These are phyloP conservation scores for Penicillium sp. DNA, from an alignment of 2,329 filamentous ascomycete species.

Conservation along the genomic window DNA sequence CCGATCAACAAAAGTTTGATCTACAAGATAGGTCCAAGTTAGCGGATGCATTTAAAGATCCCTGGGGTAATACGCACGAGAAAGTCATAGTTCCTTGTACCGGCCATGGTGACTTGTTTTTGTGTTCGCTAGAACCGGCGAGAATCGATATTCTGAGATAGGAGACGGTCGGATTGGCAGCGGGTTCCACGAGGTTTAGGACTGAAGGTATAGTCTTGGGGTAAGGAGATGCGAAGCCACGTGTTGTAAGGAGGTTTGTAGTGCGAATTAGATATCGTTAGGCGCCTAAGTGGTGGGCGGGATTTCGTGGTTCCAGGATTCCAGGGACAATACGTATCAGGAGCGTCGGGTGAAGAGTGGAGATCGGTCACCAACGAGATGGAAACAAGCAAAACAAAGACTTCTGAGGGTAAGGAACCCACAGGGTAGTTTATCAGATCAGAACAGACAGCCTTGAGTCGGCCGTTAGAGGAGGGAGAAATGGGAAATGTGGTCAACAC, in stretches of 20 bases:
- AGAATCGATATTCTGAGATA: constrained; percentile 11
- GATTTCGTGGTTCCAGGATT: constrained; percentile 5
- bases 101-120: constrained; percentile 67
- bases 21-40: constrained; percentile 47
- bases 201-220: background rate
- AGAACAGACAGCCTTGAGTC: background rate
- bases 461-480: background rate
- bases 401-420: background rate
- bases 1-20: constrained; percentile 97
- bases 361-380: background rate
- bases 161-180: constrained; percentile 9
- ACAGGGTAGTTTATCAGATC: background rate
- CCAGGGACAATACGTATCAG: constrained; percentile 15
- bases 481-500: constrained; percentile 15
- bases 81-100: constrained; percentile 98
- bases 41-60: background rate
- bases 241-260: background rate
- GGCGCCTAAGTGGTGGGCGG: background rate
- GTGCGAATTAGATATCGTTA: background rate
- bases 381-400: background rate
- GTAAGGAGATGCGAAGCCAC: background rate
- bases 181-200: background rate
- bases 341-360: constrained; percentile 6
- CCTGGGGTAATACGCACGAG: constrained; percentile 60
- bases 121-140: constrained; percentile 5